Conservation (phyloP, 225 moss, liverwort and hornwort species). For the Marchantia paleacea region DNA sequence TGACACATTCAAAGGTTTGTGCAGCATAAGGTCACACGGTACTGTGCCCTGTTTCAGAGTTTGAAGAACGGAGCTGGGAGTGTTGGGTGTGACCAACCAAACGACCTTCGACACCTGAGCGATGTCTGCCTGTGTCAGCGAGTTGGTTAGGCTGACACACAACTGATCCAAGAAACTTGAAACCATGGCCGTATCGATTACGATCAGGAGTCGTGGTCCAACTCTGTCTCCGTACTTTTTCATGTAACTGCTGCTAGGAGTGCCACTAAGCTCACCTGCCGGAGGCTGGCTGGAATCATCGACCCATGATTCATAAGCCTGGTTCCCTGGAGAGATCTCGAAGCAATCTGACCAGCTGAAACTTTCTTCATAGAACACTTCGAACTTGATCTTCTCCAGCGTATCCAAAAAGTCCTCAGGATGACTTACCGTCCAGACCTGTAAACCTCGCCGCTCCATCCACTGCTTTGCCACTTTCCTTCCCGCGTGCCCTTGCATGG, state of each 20-base stretch:
- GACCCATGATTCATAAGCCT: conserved; percentile 35
- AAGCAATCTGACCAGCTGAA: conserved; percentile 43
- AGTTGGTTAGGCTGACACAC: conserved; percentile 30
- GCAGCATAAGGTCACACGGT: conserved; percentile 47
- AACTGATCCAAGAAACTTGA: conserved; percentile 29
- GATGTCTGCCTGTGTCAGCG: conserved; percentile 36
- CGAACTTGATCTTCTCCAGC: conserved; percentile 48
- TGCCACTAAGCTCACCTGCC: conserved; percentile 23
- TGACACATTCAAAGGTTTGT: conserved; percentile 54
- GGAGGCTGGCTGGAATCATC: conserved; percentile 23
- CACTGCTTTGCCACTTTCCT: conserved; percentile 44
- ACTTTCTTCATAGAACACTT: conserved; percentile 45
- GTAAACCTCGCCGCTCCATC: conserved; percentile 56
- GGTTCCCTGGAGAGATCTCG: conserved; percentile 34
- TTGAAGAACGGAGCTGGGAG: conserved; percentile 43
- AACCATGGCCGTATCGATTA: conserved; percentile 47
- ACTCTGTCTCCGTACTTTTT: conserved; percentile 25
- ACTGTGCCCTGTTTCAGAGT: conserved; percentile 43
- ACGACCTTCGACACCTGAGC: conserved; percentile 37
- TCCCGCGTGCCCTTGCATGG: conserved; percentile 56
- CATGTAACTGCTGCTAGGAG: conserved; percentile 27
- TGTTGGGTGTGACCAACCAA: conserved; percentile 51
- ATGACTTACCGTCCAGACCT: conserved; percentile 49
- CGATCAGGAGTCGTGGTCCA: conserved; percentile 37
- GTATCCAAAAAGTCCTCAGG: conserved; percentile 47